Conservation (phyloP, 148 eudicot species). For the Silene latifolia region DNA sequence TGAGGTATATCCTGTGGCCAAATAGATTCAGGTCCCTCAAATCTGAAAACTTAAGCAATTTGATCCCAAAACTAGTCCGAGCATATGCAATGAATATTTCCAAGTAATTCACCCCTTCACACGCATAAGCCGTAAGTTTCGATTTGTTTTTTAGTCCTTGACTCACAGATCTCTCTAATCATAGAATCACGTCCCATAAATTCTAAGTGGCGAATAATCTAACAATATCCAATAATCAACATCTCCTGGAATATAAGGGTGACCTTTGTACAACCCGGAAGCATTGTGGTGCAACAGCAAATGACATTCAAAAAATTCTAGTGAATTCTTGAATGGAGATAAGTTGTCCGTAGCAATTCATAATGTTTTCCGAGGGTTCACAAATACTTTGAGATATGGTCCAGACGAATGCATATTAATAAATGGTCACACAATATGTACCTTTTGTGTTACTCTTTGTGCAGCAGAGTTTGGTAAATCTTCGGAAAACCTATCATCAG, state of each 20-base stretch:
- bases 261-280: not conserved
- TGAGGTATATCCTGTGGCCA: not conserved
- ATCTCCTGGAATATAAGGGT: not conserved
- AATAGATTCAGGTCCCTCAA: not conserved
- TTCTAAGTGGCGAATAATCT: not conserved
- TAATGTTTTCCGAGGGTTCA: not conserved
- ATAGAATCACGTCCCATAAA: not conserved
- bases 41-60: not conserved
- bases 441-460: constrained; percentile 51
- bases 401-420: not conserved
- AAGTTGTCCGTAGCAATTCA: not conserved
- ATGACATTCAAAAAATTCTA: not conserved
- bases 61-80: not conserved
- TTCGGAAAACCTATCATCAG: constrained; percentile 72
- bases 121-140: not conserved
- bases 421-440: constrained; percentile 13
- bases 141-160: not conserved
- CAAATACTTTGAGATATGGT: not conserved
- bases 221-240: not conserved
- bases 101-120: not conserved
- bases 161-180: not conserved
- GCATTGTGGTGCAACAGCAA: not conserved
- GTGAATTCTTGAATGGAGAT: not conserved
- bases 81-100: not conserved
- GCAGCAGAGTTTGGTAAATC: constrained; percentile 32